phyloP scores from a whole-genome alignment of 192 early-diverging fungal genomes.

The Cetraspora pellucida region DNA sequence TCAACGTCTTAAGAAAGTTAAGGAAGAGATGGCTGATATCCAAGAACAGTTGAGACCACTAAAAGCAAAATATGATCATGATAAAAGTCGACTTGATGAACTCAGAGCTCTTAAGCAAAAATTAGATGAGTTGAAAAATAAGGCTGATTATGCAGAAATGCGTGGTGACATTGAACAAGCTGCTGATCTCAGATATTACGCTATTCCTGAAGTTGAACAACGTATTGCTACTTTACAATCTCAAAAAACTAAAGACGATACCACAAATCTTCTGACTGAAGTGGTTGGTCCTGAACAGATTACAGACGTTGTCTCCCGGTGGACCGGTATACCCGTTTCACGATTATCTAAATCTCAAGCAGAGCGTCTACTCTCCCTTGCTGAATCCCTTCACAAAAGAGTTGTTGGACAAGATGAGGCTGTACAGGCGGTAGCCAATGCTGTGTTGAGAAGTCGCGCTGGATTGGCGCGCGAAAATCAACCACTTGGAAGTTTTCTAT shows the following conservation, averaged over 20 bases:
- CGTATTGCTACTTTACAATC: conserved; percentile 72
- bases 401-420: conserved; percentile 95
- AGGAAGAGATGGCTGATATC: conserved; percentile 80
- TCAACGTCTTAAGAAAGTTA: conserved; percentile 75
- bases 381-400: conserved; percentile 73
- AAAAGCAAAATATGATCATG: conserved; percentile 80
- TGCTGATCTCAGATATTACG: conserved; percentile 93
- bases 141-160: conserved; percentile 84
- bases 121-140: conserved; percentile 83
- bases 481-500: conserved; percentile 92
- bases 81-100: conserved; percentile 87
- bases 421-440: conserved; percentile 88
- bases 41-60: conserved; percentile 89
- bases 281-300: conserved; percentile 91
- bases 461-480: conserved; percentile 79
- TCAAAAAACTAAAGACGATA: conserved; percentile 66
- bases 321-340: conserved; percentile 97
- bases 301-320: conserved; percentile 89
- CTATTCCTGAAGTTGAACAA: conserved; percentile 86
- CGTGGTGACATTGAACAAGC: conserved; percentile 82
- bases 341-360: conserved; percentile 83
- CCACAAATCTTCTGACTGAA: conserved; percentile 73
- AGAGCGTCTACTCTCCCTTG: conserved; percentile 81
- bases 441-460: conserved; percentile 86
- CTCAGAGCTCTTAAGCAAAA: conserved; percentile 85